Percentiles rank a stretch among this genome's conserved stretches.
Conservation (phyloP, 2,329 filamentous ascomycete genomes). For the Cordyceps pruinosa region DNA sequence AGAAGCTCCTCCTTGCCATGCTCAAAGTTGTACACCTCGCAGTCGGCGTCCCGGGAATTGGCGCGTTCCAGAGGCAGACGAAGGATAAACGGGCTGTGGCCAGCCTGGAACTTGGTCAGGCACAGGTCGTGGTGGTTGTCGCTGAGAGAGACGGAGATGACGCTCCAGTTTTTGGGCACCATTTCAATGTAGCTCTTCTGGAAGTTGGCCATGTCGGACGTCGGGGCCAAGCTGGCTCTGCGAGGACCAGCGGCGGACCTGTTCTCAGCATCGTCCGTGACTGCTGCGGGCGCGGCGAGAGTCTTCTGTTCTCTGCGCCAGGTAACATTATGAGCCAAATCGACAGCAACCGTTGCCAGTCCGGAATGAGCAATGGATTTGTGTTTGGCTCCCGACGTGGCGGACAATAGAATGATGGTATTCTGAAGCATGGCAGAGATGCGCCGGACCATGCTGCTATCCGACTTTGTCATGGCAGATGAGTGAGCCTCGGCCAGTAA, state of each 20-base stretch:
- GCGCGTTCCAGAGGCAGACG: constrained; percentile 79
- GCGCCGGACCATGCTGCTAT: constrained; percentile 55
- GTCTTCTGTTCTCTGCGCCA: constrained; percentile 58
- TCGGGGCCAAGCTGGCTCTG: constrained; percentile 39
- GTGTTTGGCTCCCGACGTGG: constrained; percentile 44
- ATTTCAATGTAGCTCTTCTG: constrained; percentile 79
- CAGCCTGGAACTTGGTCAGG: constrained; percentile 75
- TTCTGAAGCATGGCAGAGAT: constrained; percentile 59
- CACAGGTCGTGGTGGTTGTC: constrained; percentile 78
- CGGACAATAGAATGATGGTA: constrained; percentile 59
- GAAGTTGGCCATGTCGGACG: constrained; percentile 55
- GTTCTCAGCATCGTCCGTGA: constrained; percentile 21
- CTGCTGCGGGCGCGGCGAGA: constrained; percentile 20
- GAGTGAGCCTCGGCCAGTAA: constrained; percentile 58
- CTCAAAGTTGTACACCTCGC: constrained; percentile 74
- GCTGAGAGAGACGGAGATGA: constrained; percentile 77
- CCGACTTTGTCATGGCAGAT: constrained; percentile 44
- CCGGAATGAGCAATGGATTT: constrained; percentile 43
- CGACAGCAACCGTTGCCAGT: constrained; percentile 57
- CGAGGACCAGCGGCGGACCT: constrained; percentile 20
- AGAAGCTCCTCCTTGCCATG: constrained; percentile 72
- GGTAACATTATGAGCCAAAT: constrained; percentile 63
- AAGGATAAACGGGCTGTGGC: constrained; percentile 74
- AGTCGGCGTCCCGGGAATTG: constrained; percentile 70
- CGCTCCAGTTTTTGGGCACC: constrained; percentile 75